phyloP scores from a whole-genome alignment of 2,329 filamentous ascomycete genomes.

The Aspergillus ibericus region DNA sequence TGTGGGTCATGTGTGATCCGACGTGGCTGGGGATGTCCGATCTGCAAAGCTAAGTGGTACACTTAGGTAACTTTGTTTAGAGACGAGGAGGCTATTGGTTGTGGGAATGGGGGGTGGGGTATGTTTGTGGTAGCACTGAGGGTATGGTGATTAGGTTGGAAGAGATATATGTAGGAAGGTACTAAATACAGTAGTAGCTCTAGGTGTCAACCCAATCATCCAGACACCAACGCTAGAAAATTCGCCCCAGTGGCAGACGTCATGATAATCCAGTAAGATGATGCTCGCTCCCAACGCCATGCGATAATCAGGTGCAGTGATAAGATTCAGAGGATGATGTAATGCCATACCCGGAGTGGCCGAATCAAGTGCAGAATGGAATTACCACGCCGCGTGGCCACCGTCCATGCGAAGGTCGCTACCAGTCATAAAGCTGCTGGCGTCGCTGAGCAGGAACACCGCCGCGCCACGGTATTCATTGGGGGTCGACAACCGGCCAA shows the following conservation, averaged over 20 bases:
- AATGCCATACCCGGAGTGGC: not conserved
- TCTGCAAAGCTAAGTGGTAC: too few relatives aligned
- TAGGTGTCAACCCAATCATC: not conserved
- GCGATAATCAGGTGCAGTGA: not conserved
- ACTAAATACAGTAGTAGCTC: not conserved
- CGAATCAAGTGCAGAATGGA: not conserved
- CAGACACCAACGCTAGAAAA: not conserved
- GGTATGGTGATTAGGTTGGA: not conserved
- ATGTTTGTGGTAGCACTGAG: too few relatives aligned
- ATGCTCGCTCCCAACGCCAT: not conserved
- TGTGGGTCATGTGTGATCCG: too few relatives aligned
- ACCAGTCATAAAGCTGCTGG: slow-evolving; percentile 58
- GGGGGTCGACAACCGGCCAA: slow-evolving; percentile 66
- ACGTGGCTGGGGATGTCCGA: too few relatives aligned
- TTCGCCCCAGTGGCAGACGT: not conserved
- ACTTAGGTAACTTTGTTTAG: too few relatives aligned
- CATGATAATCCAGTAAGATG: not conserved
- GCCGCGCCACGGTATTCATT: slow-evolving; percentile 65
- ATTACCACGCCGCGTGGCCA: slow-evolving; percentile 54
- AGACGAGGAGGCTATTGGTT: too few relatives aligned
- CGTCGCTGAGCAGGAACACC: slow-evolving; percentile 50
- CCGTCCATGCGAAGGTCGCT: slow-evolving; percentile 56
- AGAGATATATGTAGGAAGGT: not conserved
- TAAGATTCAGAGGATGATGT: not conserved
- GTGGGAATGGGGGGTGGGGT: too few relatives aligned